phyloP scores from a whole-genome alignment of 805 yeast species.

The Metschnikowia similis region DNA sequence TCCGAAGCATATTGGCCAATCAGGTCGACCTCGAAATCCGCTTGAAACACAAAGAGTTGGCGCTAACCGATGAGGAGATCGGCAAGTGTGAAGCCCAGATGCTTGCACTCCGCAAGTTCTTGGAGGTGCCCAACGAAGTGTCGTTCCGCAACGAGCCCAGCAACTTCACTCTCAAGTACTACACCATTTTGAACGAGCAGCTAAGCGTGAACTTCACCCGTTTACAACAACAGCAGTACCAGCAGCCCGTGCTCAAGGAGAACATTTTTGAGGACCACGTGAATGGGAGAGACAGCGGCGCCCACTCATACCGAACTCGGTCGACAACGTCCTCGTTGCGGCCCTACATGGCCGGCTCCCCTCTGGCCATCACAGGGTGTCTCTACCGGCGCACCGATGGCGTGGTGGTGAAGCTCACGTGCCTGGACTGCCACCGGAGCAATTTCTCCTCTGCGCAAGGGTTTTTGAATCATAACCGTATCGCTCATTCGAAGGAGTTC shows the following conservation, averaged over 20 bases:
- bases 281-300: neutral
- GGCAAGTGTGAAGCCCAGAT: slow-evolving; percentile 56
- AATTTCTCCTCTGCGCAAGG: slow-evolving; percentile 81
- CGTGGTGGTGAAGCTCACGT: slow-evolving; percentile 59
- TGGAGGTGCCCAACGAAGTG: slow-evolving; percentile 37
- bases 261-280: slow-evolving; percentile 8
- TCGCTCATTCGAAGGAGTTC: slow-evolving; percentile 68
- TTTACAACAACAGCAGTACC: slow-evolving; percentile 17
- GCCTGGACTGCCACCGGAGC: slow-evolving; percentile 62
- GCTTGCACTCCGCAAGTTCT: slow-evolving; percentile 45
- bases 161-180: slow-evolving; percentile 42
- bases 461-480: slow-evolving; percentile 69
- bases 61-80: slow-evolving; percentile 48
- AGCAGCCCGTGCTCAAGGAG: slow-evolving; percentile 12
- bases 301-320: slow-evolving; percentile 42
- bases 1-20: slow-evolving; percentile 29
- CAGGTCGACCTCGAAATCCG: slow-evolving; percentile 59
- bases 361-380: slow-evolving; percentile 38
- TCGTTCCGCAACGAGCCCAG: slow-evolving; percentile 41
- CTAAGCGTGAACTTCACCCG: slow-evolving; percentile 31
- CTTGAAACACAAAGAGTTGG: slow-evolving; percentile 54
- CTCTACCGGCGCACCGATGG: slow-evolving; percentile 69
- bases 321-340: slow-evolving; percentile 52
- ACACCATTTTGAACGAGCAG: slow-evolving; percentile 31
- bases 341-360: slow-evolving; percentile 33